Base-by-base conservation (phyloP, 768 basidiomycete species). In the Lyophyllum semitale region DNA sequence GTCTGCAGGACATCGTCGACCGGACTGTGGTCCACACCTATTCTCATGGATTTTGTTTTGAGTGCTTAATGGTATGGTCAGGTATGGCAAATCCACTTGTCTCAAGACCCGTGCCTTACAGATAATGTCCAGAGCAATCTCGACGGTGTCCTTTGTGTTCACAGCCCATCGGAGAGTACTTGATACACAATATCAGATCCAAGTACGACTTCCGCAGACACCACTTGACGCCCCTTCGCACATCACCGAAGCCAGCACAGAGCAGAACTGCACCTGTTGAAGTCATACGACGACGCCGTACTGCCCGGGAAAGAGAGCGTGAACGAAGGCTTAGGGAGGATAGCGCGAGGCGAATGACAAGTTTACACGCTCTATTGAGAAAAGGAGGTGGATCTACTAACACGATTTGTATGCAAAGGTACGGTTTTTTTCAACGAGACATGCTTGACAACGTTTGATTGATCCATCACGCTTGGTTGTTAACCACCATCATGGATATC, bases 21-120 rank as follows among this genome's bases (percentile, higher is more conserved):
- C 77, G 89, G 42, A 89, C 94, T 0, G 80, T 95, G 35, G 76
- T 96, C 23, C 91, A 93, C 1, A 79, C 77, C 8, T 97, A 94
- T 69, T 89, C 91, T 1, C 95, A 98, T 75, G 89, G 91, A 65
- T 95, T 95, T 65, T 98, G 95, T 64, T 96, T 96, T 60, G 90
- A 93, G 53, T 98, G 95, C 68, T 78, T 97, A 22, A 74, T 89
- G 44, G 72, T 94, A 1, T 96, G 94, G 95, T 82, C 89, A 50
- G 87, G 91, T 91, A 56, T 18, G 6, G 20, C 17, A 23, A 18
- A 42, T 41, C 32, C 29, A 30, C 22, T 23, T 6, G n/a, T n/a
- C n/a, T n/a, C 33, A n/a, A 7, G 15, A 29, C 37, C 20, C 42
- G 38, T 18, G 8, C 18, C n/a, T 44, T 18, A 51, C 18, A 25